Evolutionary conservation across 148 eudicot species (phyloP).

Genomic region (Vaccinium corymbosum): DNA sequence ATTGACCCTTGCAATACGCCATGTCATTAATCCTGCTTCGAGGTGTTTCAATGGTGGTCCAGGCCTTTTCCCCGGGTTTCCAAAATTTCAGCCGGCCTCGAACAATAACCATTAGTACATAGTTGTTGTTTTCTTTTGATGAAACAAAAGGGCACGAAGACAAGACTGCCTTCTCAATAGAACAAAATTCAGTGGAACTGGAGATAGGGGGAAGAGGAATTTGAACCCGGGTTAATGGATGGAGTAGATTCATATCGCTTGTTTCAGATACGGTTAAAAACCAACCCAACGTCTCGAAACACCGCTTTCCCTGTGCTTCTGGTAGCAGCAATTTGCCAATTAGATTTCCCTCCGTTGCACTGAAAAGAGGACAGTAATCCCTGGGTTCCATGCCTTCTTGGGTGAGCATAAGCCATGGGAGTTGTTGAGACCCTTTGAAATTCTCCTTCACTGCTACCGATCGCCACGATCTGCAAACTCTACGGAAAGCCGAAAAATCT

Average conservation of each 20-base stretch:
- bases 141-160: too few relatives aligned
- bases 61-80: too few relatives aligned
- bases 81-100: too few relatives aligned
- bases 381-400: not conserved
- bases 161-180: too few relatives aligned
- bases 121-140: too few relatives aligned
- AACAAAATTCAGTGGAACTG: too few relatives aligned
- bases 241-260: not conserved
- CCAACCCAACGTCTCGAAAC: conserved; percentile 5
- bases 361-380: not conserved
- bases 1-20: too few relatives aligned
- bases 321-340: not conserved
- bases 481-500: not conserved
- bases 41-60: too few relatives aligned
- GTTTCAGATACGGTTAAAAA: not conserved
- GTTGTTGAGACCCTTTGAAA: not conserved
- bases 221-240: not conserved
- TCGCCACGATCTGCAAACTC: not conserved
- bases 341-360: not conserved
- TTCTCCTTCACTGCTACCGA: too few relatives aligned
- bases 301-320: not conserved
- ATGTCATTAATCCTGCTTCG: too few relatives aligned
- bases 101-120: too few relatives aligned
- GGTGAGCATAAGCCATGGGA: not conserved
- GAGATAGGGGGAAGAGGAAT: too few relatives aligned